Evolutionary conservation across 305 asterid genomes (phyloP), one percentile per base, ranked within the genome.

Genomic region (Stenogyne calaminthoides): DNA sequence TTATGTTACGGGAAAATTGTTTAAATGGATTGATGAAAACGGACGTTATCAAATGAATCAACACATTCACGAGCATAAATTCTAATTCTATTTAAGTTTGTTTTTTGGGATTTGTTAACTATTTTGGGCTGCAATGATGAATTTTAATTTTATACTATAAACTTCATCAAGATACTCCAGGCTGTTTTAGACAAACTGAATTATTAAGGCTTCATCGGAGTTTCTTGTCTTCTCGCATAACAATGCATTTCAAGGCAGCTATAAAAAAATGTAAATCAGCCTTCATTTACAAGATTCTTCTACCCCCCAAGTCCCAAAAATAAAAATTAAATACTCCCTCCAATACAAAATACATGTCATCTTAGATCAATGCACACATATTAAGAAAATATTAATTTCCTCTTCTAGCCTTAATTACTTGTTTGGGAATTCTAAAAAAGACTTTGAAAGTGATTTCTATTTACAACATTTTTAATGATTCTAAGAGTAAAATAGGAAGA

Each of bases 1-100:
- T 11, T 55, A 69, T 11, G 42, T 11, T 6, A 54, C 64, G 54
- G 54, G 22, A 2, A 14, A 34, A 64, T 55, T 20, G 22, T 46
- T 19, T 10, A 46, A 15, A 46, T 29, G 20, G 16, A 65, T 27
- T 65, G 25, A 51, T 36, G 20, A 6, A 63, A 61, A 72, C 0
- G 9, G 40, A 60, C 2, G 34, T 11, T 54, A 67, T 68, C 36
- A 60, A 39, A 68, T 27, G 67, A 34, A 65, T n/a, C 39, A 52
- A 39, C 59, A 5, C 64, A 54, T 37, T 64, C 67, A 40, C 29
- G 37, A 55, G 52, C 51, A 55, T 7, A 65, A 12, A 27, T 12
- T 65, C 56, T 54, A 73, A 40, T 54, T 11, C 66, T 64, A 42
- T 56, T 56, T 27, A 56, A 27, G 61, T 40, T 65, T 60, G 52